Conservation (phyloP, 768 basidiomycete species). For the Asterophora lycoperdoides region DNA sequence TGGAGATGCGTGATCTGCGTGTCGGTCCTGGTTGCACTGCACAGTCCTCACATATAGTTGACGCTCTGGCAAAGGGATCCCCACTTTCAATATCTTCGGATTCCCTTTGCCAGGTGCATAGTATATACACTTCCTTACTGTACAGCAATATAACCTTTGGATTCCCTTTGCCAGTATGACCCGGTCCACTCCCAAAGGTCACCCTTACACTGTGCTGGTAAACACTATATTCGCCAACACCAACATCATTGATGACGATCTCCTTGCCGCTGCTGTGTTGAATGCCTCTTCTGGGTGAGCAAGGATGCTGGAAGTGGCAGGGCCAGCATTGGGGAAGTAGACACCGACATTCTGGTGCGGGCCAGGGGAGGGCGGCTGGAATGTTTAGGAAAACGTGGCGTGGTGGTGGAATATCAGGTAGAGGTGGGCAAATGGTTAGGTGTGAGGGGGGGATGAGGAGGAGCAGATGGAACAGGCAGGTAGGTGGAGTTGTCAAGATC, state of each 20-base stretch:
- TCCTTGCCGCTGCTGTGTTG: conserved; percentile 42
- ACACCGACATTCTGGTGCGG: conserved; percentile 21
- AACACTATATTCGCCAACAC: conserved; percentile 4
- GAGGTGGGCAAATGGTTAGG: conserved; percentile 33
- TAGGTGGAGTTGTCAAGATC: conserved; percentile 41
- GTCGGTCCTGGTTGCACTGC: too few relatives aligned
- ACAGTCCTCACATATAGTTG: too few relatives aligned
- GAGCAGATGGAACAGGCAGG: conserved; percentile 27
- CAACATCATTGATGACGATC: conserved; percentile 13
- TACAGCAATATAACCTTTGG: too few relatives aligned
- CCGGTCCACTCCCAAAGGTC: too few relatives aligned
- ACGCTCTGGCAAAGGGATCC: too few relatives aligned
- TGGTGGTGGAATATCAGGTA: conserved; percentile 27
- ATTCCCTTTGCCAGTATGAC: too few relatives aligned
- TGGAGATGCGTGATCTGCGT: too few relatives aligned
- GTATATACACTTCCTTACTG: too few relatives aligned
- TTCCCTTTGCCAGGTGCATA: too few relatives aligned
- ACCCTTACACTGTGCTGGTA: too few relatives aligned
- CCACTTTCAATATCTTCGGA: too few relatives aligned
- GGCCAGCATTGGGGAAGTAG: conserved; percentile 10
- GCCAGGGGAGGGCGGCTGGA: conserved; percentile 45
- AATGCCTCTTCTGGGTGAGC: conserved; percentile 52
- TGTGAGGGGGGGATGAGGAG: conserved; percentile 45
- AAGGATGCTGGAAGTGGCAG: conserved; percentile 24
- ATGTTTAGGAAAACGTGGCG: conserved; percentile 32